A percentile compares a stretch with the other conserved stretches of the same genome.
Evolutionary conservation across 306 rosid species (phyloP).

Genomic region (Prunus kanzakura): DNA sequence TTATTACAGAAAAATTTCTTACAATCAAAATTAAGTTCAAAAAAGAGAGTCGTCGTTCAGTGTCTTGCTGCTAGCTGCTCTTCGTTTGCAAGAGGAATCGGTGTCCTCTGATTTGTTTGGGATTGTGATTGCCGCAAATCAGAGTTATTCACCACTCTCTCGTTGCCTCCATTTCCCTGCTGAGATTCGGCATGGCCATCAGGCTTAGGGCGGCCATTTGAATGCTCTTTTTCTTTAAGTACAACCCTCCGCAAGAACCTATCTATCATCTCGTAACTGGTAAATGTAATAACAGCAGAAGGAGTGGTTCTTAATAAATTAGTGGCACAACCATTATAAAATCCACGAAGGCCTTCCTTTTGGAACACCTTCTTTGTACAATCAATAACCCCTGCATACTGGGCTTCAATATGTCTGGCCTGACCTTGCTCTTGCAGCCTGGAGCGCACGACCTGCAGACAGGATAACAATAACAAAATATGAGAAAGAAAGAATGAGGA

Average conservation of each 20-base stretch:
- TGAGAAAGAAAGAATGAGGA: background rate
- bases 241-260: constrained; percentile 53
- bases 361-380: constrained; percentile 74
- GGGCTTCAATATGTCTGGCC: constrained; percentile 40
- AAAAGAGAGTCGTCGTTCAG: constrained; percentile 24
- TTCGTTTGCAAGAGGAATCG: constrained; percentile 50
- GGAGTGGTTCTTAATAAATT: constrained; percentile 91
- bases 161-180: constrained; percentile 19
- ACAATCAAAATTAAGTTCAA: constrained; percentile 17
- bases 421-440: constrained; percentile 98
- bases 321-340: constrained; percentile 87
- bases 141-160: constrained; percentile 8
- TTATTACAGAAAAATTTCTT: constrained; percentile 25
- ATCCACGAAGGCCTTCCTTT: constrained; percentile 82
- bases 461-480: background rate
- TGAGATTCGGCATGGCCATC: constrained; percentile 24
- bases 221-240: constrained; percentile 33
- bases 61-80: constrained; percentile 63
- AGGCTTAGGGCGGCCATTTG: constrained; percentile 28
- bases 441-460: constrained; percentile 71
- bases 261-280: constrained; percentile 88
- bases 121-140: constrained; percentile 36
- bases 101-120: constrained; percentile 39
- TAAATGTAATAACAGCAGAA: constrained; percentile 89
- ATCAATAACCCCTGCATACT: constrained; percentile 69